A percentile compares a stretch with the other conserved stretches of the same genome.
phyloP scores from a whole-genome alignment of 2,329 filamentous ascomycete species.

The Remersonia thermophila region DNA sequence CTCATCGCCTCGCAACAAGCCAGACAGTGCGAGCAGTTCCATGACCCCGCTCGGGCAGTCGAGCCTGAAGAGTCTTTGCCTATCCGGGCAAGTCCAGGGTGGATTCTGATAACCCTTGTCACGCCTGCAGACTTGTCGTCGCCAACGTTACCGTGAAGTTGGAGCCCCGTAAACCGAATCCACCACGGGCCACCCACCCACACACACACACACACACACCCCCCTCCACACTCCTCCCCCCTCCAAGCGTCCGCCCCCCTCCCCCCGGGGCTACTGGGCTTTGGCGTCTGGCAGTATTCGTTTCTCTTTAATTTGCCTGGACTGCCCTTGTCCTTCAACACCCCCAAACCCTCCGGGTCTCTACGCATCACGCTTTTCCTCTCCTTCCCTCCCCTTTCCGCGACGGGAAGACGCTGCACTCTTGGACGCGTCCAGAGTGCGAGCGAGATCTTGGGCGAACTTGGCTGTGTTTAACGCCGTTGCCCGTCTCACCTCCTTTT shows the following conservation, averaged over 20 bases:
- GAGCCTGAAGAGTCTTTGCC: too few species aligned
- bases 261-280: neutral
- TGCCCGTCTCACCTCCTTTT: constrained; percentile 1
- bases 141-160: constrained; percentile 11
- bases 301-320: constrained; percentile 16
- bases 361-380: constrained; percentile 13
- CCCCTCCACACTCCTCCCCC: too few species aligned
- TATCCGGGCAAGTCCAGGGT: constrained; percentile 1
- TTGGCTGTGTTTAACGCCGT: constrained; percentile 3
- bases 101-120: constrained; percentile 11
- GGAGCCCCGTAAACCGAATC: too few species aligned
- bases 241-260: too few species aligned
- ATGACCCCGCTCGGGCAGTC: too few species aligned
- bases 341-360: constrained; percentile 11
- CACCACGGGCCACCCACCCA: too few species aligned
- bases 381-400: constrained; percentile 7
- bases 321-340: constrained; percentile 11
- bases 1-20: too few species aligned
- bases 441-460: constrained; percentile 8
- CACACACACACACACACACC: constrained; percentile 1
- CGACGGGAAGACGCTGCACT: constrained; percentile 13
- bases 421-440: constrained; percentile 10
- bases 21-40: too few species aligned
- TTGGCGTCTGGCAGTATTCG: constrained; percentile 7
- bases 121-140: too few species aligned